Evolutionary conservation across 208 protist species (phyloP), one percentile per base, ranked within the genome.

Genomic region (Phytomonas francai): DNA sequence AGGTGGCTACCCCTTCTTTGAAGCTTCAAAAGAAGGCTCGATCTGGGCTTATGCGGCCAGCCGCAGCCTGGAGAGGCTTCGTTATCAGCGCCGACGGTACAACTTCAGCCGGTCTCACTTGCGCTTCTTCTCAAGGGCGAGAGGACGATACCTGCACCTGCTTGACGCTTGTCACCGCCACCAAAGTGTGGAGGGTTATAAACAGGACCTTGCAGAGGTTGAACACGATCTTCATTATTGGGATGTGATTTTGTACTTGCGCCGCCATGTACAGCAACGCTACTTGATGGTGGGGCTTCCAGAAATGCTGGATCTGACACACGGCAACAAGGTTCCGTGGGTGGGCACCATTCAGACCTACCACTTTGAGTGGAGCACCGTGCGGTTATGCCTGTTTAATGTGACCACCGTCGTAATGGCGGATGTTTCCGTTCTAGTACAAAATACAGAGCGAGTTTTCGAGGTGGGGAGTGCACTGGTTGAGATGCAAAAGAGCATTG

Each of bases 31-130:
- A 9, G 9, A 39, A 9, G 9, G 34, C 34, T 90, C 85, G 12
- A 71, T 82, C 9, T 92, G 89, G 89, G 64, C 63, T 14, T 92
- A 91, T 73, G 76, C 72, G 14, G 71, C 54, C 34, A 66, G 61
- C 59, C 89, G 82, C 68, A 75, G 88, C 12, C 6, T 92, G 16
- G 70, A 78, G 34, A 60, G 80, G 27, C 51, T 92, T 29, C 79
- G 77, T 12, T 82, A 94, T 57, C 68, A 78, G 63, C 65, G 72
- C 30, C 70, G 78, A 63, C 79, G 86, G 12, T 92, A 83, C 76
- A 94, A 94, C 78, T 85, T 81, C 74, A 94, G 85, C 66, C 67
- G 74, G 0, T 87, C 85, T 22, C 80, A 94, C 59, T 51, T 92
- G 5, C 67, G 80, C 59, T 89, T 91, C 72, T 94, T 81, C 61